Percentiles rank a stretch among this genome's conserved stretches.
phyloP scores from a whole-genome alignment of 345 rosid genomes.

The Psidium friedrichsthalianum region DNA sequence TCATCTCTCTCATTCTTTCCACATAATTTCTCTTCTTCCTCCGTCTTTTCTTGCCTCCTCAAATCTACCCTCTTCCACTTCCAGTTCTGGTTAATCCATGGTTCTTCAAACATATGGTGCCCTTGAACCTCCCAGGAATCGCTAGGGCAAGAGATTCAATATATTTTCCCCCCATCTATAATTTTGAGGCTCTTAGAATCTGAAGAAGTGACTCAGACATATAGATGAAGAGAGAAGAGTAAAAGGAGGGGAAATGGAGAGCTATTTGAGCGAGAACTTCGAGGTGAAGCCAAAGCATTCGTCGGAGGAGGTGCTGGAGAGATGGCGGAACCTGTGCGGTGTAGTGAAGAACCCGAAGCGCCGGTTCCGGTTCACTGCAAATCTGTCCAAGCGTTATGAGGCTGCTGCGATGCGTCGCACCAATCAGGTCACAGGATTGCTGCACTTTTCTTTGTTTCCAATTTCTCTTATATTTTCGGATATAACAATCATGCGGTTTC shows the following conservation, averaged over 20 bases:
- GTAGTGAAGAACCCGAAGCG: conserved; percentile 85
- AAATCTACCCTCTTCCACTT: background rate
- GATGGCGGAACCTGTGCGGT: conserved; percentile 63
- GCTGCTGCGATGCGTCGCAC: conserved; percentile 85
- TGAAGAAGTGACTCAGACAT: background rate
- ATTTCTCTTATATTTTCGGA: background rate
- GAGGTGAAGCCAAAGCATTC: conserved; percentile 62
- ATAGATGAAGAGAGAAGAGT: background rate
- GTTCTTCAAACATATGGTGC: background rate
- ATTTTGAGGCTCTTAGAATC: background rate
- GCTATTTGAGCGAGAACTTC: conserved; percentile 50
- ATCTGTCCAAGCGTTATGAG: conserved; percentile 75
- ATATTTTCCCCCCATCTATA: background rate
- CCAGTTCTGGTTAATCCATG: background rate
- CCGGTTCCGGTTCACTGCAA: conserved; percentile 78
- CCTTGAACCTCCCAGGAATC: background rate
- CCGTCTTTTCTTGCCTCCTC: background rate
- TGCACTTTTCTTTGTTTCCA: background rate
- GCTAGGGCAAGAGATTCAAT: background rate
- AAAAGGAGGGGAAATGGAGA: conserved; percentile 32
- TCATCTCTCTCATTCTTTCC: background rate
- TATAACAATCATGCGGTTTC: background rate
- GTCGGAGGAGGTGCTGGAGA: conserved; percentile 47
- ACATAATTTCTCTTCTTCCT: background rate
- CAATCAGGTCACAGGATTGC: conserved; percentile 38